Conservation (phyloP, 805 yeast species). For the Candida insectorum region DNA sequence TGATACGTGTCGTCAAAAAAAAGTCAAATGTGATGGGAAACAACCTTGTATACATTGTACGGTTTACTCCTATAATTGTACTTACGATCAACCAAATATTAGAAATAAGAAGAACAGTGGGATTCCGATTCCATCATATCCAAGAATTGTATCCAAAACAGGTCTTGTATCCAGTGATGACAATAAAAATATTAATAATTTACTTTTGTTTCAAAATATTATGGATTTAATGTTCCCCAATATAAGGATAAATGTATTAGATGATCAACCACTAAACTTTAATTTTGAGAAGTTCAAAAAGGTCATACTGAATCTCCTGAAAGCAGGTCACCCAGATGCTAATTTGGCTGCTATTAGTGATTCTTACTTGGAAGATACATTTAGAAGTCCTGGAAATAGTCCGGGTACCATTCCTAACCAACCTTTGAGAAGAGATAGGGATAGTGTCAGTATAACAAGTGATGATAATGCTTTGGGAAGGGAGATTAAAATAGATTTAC, state of each 20-base stretch:
- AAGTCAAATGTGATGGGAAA: conserved; percentile 76
- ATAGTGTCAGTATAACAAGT: conserved; percentile 8
- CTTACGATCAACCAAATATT: conserved; percentile 75
- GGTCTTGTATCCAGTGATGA: conserved; percentile 7
- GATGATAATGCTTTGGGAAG: conserved; percentile 22
- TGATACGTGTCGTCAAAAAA: conserved; percentile 69
- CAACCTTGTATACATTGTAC: conserved; percentile 83
- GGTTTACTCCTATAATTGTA: conserved; percentile 79
- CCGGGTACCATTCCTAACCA: conserved; percentile 11
- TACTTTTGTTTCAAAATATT: conserved; percentile 30
- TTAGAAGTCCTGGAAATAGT: conserved; percentile 5
- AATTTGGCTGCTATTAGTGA: conserved; percentile 26
- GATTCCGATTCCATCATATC: conserved; percentile 23
- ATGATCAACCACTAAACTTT: conserved; percentile 29
- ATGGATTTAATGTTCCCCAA: conserved; percentile 34
- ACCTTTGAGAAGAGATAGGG: conserved; percentile 3
- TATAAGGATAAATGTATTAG: conserved; percentile 26
- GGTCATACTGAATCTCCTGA: conserved; percentile 11
- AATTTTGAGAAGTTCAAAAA: conserved; percentile 33
- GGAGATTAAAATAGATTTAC: conserved; percentile 66
- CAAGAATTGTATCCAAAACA: conserved; percentile 7
- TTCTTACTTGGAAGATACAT: conserved; percentile 18
- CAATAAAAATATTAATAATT: conserved; percentile 14
- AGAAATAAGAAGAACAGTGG: conserved; percentile 45
- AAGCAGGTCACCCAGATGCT: conserved; percentile 6